These are phyloP conservation scores for Luzula sylvatica DNA, from an alignment of 176 grass and related monocot species.

Conservation along the genomic window DNA sequence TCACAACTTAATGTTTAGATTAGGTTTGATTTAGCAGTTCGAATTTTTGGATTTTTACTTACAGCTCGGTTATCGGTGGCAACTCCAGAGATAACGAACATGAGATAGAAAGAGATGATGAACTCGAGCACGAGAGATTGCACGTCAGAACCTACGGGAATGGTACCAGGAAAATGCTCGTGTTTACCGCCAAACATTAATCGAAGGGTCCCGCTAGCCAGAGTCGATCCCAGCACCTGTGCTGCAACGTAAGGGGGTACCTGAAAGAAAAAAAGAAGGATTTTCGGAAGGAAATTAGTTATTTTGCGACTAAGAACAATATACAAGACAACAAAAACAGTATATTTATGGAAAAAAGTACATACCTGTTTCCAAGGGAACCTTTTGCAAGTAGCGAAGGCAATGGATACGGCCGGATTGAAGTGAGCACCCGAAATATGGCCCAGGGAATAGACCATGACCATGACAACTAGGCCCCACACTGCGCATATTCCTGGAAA, in stretches of 20 bases:
- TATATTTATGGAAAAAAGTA: background rate
- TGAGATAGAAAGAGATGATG: constrained; percentile 81
- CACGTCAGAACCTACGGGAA: constrained; percentile 35
- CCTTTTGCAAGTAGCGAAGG: constrained; percentile 61
- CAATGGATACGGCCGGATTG: constrained; percentile 81
- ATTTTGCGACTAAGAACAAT: background rate
- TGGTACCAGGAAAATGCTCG: constrained; percentile 48
- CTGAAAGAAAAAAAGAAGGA: constrained; percentile 20
- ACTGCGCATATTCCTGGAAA: constrained; percentile 71
- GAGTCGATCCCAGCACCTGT: constrained; percentile 46
- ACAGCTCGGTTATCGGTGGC: constrained; percentile 84
- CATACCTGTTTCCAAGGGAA: constrained; percentile 79
- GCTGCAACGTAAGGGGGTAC: constrained; percentile 51
- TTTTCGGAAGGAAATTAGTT: too few species aligned
- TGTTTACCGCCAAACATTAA: constrained; percentile 45
- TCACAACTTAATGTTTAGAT: too few species aligned
- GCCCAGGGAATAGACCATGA: constrained; percentile 66
- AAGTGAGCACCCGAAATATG: constrained; percentile 80
- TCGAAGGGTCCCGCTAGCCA: constrained; percentile 50
- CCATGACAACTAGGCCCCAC: constrained; percentile 85
- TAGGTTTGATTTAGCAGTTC: too few species aligned
- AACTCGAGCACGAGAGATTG: constrained; percentile 70
- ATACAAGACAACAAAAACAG: background rate
- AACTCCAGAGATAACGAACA: constrained; percentile 85
- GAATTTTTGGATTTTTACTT: too few species aligned